phyloP scores from a whole-genome alignment of 345 rosid genomes.

The Acer negundo region DNA sequence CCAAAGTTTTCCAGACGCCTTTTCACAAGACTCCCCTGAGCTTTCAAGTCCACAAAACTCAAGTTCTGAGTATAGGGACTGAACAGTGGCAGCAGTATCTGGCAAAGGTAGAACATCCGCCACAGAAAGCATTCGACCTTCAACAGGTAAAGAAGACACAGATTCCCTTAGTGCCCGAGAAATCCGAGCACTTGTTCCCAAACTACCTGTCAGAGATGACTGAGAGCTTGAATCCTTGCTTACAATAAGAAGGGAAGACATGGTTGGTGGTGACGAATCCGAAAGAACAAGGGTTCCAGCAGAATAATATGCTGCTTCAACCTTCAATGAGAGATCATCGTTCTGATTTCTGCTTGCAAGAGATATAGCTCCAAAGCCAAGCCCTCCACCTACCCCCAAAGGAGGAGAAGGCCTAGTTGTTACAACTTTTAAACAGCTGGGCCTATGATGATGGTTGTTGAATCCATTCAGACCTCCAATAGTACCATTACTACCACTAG shows the following conservation, averaged over 20 bases:
- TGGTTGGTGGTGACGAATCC: slow-evolving; percentile 85
- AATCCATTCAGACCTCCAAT: slow-evolving; percentile 74
- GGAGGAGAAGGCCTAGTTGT: slow-evolving; percentile 96
- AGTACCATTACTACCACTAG: slow-evolving; percentile 57
- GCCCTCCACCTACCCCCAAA: slow-evolving; percentile 83
- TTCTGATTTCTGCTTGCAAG: slow-evolving; percentile 73
- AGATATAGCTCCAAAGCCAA: slow-evolving; percentile 80
- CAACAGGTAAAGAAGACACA: slow-evolving; percentile 87
- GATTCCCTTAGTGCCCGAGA: slow-evolving; percentile 82
- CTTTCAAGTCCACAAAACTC: slow-evolving; percentile 75
- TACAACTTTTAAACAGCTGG: slow-evolving; percentile 90
- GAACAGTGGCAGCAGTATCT: slow-evolving; percentile 76
- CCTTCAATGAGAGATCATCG: slow-evolving; percentile 83
- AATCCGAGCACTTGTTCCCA: slow-evolving; percentile 69
- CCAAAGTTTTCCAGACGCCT: slow-evolving; percentile 86
- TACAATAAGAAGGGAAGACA: slow-evolving; percentile 87
- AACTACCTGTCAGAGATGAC: slow-evolving; percentile 57
- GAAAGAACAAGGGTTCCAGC: slow-evolving; percentile 92
- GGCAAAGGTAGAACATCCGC: slow-evolving; percentile 87
- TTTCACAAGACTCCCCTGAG: slow-evolving; percentile 75
- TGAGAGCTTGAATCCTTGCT: slow-evolving; percentile 81
- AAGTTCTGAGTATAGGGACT: slow-evolving; percentile 80
- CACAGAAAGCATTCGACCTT: slow-evolving; percentile 97
- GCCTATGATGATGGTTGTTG: slow-evolving; percentile 51
- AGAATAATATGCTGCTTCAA: slow-evolving; percentile 83